These are phyloP conservation scores for Solanum infundibuliforme DNA, from an alignment of 257 asterid genomes.

Conservation along the genomic window DNA sequence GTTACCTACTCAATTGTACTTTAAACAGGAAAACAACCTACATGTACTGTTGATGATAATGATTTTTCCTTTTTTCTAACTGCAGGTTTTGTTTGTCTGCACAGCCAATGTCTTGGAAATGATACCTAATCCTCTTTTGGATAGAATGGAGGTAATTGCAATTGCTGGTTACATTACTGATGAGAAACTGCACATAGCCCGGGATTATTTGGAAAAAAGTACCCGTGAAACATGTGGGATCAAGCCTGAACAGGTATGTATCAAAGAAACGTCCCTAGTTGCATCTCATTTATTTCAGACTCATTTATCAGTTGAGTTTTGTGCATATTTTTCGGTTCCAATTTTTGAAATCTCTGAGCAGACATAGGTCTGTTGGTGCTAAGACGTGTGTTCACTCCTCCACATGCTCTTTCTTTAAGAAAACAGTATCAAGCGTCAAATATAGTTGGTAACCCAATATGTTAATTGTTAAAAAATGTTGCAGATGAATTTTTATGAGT, in stretches of 20 bases:
- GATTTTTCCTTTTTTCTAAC: neutral
- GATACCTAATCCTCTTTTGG: conserved; percentile 91
- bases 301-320: neutral
- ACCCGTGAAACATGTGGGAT: conserved; percentile 96
- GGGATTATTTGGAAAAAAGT: conserved; percentile 86
- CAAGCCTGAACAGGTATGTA: conserved; percentile 75
- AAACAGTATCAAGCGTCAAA: neutral
- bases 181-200: conserved; percentile 96
- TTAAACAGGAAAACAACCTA: neutral
- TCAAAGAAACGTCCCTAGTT: neutral
- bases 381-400: neutral
- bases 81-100: conserved; percentile 93
- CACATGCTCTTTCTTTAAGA: neutral
- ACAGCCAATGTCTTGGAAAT: conserved; percentile 88
- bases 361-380: neutral
- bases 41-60: neutral
- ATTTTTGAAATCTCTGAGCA: neutral
- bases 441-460: neutral
- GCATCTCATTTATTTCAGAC: neutral
- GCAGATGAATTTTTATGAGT: neutral
- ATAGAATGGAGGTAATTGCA: conserved; percentile 95
- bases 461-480: neutral
- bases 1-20: neutral
- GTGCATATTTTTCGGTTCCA: neutral
- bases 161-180: conserved; percentile 96